phyloP scores from a whole-genome alignment of 2,329 filamentous ascomycete species.

The Colletotrichum euphorbiae region DNA sequence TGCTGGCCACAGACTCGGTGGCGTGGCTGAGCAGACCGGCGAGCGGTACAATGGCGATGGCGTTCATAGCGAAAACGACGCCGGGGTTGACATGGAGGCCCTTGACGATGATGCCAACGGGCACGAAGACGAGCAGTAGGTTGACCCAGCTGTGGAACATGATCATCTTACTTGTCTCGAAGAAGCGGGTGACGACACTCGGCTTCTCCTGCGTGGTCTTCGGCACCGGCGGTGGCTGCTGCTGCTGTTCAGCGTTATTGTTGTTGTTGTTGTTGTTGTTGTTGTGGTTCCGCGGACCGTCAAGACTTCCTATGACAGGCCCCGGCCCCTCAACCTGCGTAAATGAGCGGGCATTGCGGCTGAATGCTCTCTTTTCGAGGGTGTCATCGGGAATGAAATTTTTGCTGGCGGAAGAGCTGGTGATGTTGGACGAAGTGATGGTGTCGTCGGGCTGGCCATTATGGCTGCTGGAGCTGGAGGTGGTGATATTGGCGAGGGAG shows the following conservation, averaged over 20 bases:
- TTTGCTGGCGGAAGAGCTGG: slow-evolving; percentile 44
- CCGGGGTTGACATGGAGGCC: slow-evolving; percentile 62
- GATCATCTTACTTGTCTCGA: slow-evolving; percentile 53
- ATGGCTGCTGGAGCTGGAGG: slow-evolving; percentile 28
- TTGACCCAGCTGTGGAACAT: slow-evolving; percentile 84
- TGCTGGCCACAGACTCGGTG: slow-evolving; percentile 79
- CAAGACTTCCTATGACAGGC: slow-evolving; percentile 63
- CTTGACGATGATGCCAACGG: slow-evolving; percentile 77
- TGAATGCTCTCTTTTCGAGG: slow-evolving; percentile 11
- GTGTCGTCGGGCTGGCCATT: slow-evolving; percentile 36
- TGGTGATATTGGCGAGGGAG: slow-evolving; percentile 35
- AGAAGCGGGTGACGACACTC: slow-evolving; percentile 33
- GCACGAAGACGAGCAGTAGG: slow-evolving; percentile 80
- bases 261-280: slow-evolving; percentile 24
- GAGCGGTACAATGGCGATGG: slow-evolving; percentile 79
- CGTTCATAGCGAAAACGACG: slow-evolving; percentile 79
- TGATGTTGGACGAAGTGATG: slow-evolving; percentile 39
- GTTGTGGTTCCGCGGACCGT: slow-evolving; percentile 28
- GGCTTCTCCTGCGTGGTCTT: slow-evolving; percentile 11
- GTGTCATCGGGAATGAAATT: slow-evolving; percentile 36
- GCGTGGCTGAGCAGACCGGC: slow-evolving; percentile 79
- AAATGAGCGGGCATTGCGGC: slow-evolving; percentile 48
- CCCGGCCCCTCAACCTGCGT: slow-evolving; percentile 65
- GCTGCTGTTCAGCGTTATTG: slow-evolving; percentile 36
- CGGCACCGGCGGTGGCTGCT: slow-evolving; percentile 1